Conservation (phyloP, 768 basidiomycete genomes). For the Leucogyrophana mollusca region DNA sequence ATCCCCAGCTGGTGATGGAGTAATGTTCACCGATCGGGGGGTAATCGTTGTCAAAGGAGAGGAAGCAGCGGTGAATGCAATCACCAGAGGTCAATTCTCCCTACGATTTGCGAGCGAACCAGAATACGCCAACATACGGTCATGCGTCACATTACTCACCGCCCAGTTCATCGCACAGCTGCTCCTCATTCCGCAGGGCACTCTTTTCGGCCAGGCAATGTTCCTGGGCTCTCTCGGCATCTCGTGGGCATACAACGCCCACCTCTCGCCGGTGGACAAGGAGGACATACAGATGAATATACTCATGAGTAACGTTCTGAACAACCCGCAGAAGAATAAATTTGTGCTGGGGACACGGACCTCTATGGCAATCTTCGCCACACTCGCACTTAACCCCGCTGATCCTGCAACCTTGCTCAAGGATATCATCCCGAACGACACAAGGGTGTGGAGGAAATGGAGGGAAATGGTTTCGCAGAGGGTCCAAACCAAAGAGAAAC, state of each 20-base stretch:
- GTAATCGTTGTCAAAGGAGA: slow-evolving; percentile 23
- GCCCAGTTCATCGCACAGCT: too few species aligned
- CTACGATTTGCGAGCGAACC: slow-evolving; percentile 12
- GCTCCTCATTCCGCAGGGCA: too few species aligned
- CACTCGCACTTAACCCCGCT: slow-evolving; percentile 12
- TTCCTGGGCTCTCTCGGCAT: slow-evolving; percentile 25
- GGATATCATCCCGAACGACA: slow-evolving; percentile 13
- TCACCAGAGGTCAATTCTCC: slow-evolving; percentile 25
- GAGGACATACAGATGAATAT: slow-evolving; percentile 20
- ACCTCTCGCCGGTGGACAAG: slow-evolving; percentile 30
- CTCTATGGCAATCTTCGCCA: slow-evolving; percentile 18
- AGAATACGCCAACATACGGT: slow-evolving; percentile 7
- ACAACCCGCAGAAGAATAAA: slow-evolving; percentile 11
- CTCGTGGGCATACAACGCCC: slow-evolving; percentile 31
- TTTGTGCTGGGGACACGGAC: slow-evolving; percentile 15
- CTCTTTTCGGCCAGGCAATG: slow-evolving; percentile 31
- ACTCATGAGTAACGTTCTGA: slow-evolving; percentile 11
- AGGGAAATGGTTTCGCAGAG: not conserved
- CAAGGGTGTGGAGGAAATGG: not conserved
- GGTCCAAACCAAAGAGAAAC: not conserved
- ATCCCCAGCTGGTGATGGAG: slow-evolving; percentile 23
- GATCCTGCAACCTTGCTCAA: not conserved
- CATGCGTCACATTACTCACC: slow-evolving; percentile 28
- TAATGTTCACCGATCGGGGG: slow-evolving; percentile 17
- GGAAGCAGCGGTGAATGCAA: slow-evolving; percentile 20